Evolutionary conservation across 1,139 yeast genomes (phyloP).

Genomic region (Hyphopichia wangnamkhiaoensis): DNA sequence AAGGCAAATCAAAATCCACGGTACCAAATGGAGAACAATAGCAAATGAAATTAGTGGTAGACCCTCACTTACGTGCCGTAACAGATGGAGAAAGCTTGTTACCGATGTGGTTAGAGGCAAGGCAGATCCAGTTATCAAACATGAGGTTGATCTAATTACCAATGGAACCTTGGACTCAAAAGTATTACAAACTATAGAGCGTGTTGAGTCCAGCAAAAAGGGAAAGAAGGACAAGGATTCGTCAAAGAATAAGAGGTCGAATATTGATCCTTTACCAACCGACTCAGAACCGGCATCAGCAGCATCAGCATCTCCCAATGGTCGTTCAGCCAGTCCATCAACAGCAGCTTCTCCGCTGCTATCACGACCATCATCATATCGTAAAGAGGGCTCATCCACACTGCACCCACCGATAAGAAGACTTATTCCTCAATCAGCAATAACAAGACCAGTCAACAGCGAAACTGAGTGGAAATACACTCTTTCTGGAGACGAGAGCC

Average conservation of each 20-base stretch:
- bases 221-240: neutral
- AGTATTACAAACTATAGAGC: neutral
- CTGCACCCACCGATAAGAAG: neutral
- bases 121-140: constrained; percentile 39
- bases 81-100: constrained; percentile 86
- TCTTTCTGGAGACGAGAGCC: constrained; percentile 13
- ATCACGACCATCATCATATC: neutral
- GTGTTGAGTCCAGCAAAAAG: neutral
- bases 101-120: constrained; percentile 71
- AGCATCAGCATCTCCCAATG: neutral
- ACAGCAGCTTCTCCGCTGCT: neutral
- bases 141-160: constrained; percentile 39
- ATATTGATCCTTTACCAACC: neutral
- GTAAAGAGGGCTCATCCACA: neutral
- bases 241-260: neutral
- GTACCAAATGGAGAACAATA: constrained; percentile 92
- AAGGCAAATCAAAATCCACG: constrained; percentile 64
- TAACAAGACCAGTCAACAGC: constrained; percentile 14
- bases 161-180: constrained; percentile 14
- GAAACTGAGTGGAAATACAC: constrained; percentile 38
- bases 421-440: constrained; percentile 2
- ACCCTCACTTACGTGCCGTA: constrained; percentile 87
- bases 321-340: neutral
- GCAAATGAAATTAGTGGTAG: constrained; percentile 72
- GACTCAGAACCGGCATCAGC: neutral